Base-by-base conservation (phyloP, 495 filamentous ascomycete species). In the Daldinia decipiens region DNA sequence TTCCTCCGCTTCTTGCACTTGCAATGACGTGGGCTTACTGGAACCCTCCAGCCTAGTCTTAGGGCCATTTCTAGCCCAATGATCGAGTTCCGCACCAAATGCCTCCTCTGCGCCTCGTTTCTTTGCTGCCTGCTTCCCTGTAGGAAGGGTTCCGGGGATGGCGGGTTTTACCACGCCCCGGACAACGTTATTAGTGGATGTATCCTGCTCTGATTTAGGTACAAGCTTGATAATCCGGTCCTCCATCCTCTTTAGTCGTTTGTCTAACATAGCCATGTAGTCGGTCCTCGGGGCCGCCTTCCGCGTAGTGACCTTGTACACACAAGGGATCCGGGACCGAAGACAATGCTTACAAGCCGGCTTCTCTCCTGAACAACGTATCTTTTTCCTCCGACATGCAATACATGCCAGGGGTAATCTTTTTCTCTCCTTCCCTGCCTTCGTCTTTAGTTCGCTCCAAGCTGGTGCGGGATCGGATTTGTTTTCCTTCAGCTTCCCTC, bases 201-300 rank as follows among this genome's bases (percentile, higher is more conserved):
- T 76, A 43, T 87, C 85, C 57, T 87, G 85, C 71, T 95, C 93
- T 34, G 93, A 88, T 74, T 94, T 97, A 5, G 95, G 95, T 17
- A 99, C 90, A 59, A 94, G 90, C 78, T 97, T 98, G 82, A 98
- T 96, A 47, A 99, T 94, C 45, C 95, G 89, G 73, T 99, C 95
- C 79, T 99, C 95, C 95, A 99, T 99, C 58, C 94, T 83, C 82
- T 93, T 95, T 63, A 95, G 78, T 61, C 95, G 84, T 79, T 97
- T 96, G 79, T 99, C 95, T 69, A 98, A 80, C 95, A 97, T 99
- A 15, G 95, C 95, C 95, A 98, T 99, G 79, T 98, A 99, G 78
- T 98, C 95, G 15, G 95, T 97, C 62, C 95, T 86, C 39, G 95
- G 95, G n/a, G 94, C 93, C 2, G 94, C 94, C 78, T 98, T 98